Evolutionary conservation across 2,329 filamentous ascomycete genomes (phyloP).

Genomic region (Alternaria conjuncta): DNA sequence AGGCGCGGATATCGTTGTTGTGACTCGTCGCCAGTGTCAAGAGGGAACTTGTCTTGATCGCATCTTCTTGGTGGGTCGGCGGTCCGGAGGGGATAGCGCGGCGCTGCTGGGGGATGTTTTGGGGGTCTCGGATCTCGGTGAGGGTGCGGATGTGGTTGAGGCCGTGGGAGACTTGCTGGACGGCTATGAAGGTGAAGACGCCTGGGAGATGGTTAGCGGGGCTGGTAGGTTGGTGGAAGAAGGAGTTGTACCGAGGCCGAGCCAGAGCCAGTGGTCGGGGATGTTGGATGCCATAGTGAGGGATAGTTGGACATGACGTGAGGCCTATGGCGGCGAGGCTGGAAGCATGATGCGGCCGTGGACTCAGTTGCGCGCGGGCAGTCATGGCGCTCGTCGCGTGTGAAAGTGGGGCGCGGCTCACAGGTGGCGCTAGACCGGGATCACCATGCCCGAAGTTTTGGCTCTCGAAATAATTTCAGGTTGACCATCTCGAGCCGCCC

Average conservation of each 20-base stretch:
- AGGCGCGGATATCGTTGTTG: conserved; percentile 53
- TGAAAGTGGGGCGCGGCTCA: conserved; percentile 9
- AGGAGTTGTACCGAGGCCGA: conserved; percentile 49
- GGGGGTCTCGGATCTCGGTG: conserved; percentile 69
- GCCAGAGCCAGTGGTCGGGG: conserved; percentile 56
- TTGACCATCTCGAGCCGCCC: conserved; percentile 8
- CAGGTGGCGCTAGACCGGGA: conserved; percentile 10
- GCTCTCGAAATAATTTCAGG: conserved; percentile 25
- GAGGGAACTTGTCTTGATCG: conserved; percentile 52
- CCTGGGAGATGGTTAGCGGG: conserved; percentile 47
- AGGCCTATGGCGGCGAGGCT: neutral
- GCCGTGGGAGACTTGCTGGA: conserved; percentile 63
- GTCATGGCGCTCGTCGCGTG: conserved; percentile 26
- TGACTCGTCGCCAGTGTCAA: conserved; percentile 48
- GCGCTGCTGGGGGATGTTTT: conserved; percentile 57
- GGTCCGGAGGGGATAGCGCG: conserved; percentile 57
- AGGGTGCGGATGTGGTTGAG: conserved; percentile 68
- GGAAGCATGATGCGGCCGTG: conserved; percentile 4
- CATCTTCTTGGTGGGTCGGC: conserved; percentile 68
- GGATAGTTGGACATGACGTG: conserved; percentile 18
- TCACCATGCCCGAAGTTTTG: conserved; percentile 26
- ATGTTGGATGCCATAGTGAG: conserved; percentile 45
- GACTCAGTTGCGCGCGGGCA: conserved; percentile 6
- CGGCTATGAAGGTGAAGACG: conserved; percentile 64
- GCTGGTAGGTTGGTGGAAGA: conserved; percentile 51